Percentiles rank a stretch among this genome's conserved stretches.
phyloP scores from a whole-genome alignment of 2,329 filamentous ascomycete species.

The Cercospora sojina region DNA sequence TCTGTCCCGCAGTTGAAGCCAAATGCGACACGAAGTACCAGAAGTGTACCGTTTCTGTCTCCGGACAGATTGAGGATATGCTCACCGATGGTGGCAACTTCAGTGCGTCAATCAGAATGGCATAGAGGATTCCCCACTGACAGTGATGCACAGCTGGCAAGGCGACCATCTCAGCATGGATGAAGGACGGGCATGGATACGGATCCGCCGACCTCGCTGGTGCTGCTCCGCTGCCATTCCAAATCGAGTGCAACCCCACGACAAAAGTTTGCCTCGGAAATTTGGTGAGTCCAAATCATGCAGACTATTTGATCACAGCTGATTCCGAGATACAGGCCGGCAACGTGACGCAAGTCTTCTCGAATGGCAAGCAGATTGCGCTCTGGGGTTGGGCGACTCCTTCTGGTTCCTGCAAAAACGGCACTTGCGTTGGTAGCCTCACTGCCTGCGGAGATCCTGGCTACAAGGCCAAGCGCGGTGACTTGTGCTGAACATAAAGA shows the following conservation, averaged over 20 bases:
- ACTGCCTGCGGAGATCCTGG: conserved; percentile 19
- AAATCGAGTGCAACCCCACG: conserved; percentile 15
- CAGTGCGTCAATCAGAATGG: conserved; percentile 5
- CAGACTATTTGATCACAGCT: neutral
- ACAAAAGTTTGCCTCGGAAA: conserved; percentile 15
- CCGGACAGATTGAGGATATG: conserved; percentile 17
- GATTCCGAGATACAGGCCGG: conserved; percentile 6
- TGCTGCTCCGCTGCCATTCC: conserved; percentile 16
- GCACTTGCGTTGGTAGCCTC: conserved; percentile 14
- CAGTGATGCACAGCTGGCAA: conserved; percentile 12
- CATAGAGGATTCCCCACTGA: neutral
- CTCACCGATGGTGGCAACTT: conserved; percentile 17
- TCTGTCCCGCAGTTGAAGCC: neutral
- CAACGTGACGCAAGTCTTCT: conserved; percentile 20
- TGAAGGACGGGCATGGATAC: conserved; percentile 19
- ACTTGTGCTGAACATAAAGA: conserved; percentile 1
- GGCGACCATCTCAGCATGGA: conserved; percentile 17
- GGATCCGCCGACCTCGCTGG: conserved; percentile 14
- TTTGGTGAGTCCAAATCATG: conserved; percentile 4
- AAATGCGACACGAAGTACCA: conserved; percentile 10
- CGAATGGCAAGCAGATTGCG: conserved; percentile 18
- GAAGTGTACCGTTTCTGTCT: conserved; percentile 19
- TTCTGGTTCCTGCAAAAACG: conserved; percentile 12
- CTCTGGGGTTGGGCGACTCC: conserved; percentile 21
- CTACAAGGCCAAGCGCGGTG: conserved; percentile 6